Percentiles rank a stretch among this genome's conserved stretches.
Evolutionary conservation across 306 rosid genomes (phyloP).

Genomic region (Malus fusca): DNA sequence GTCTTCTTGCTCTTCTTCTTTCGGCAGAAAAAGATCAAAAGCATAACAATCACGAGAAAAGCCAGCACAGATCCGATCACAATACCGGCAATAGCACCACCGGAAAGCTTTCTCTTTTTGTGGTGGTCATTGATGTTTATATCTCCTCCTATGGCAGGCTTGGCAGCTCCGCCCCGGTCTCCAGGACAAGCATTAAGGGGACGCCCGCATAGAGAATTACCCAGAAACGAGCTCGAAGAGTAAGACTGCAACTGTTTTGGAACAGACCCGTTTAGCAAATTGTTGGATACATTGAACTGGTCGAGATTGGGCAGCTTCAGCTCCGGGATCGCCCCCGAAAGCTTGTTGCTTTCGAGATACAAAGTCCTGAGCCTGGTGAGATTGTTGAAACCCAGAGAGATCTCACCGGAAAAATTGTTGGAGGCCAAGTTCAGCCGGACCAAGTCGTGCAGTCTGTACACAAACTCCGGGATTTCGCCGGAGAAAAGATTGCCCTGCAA

Average conservation of each 20-base stretch:
- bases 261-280: conserved; percentile 32
- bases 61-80: conserved; percentile 37
- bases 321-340: conserved; percentile 30
- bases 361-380: conserved; percentile 32
- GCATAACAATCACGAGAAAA: conserved; percentile 6
- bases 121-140: neutral
- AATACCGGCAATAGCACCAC: conserved; percentile 43
- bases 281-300: conserved; percentile 41
- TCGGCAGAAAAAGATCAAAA: conserved; percentile 32
- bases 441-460: conserved; percentile 19
- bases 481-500: conserved; percentile 39
- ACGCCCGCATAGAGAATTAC: conserved; percentile 30
- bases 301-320: conserved; percentile 21
- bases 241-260: conserved; percentile 23
- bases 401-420: conserved; percentile 46
- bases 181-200: conserved; percentile 33
- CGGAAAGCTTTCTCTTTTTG: conserved; percentile 22
- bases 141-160: neutral
- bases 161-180: neutral
- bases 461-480: conserved; percentile 30
- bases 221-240: conserved; percentile 24
- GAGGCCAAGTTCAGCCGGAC: conserved; percentile 41
- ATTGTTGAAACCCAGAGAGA: conserved; percentile 29
- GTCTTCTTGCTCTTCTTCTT: conserved; percentile 31
- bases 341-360: conserved; percentile 30